A percentile compares a stretch with the other conserved stretches of the same genome.
phyloP scores from a whole-genome alignment of 2,329 filamentous ascomycete species.

The Lizonia empirigonia region DNA sequence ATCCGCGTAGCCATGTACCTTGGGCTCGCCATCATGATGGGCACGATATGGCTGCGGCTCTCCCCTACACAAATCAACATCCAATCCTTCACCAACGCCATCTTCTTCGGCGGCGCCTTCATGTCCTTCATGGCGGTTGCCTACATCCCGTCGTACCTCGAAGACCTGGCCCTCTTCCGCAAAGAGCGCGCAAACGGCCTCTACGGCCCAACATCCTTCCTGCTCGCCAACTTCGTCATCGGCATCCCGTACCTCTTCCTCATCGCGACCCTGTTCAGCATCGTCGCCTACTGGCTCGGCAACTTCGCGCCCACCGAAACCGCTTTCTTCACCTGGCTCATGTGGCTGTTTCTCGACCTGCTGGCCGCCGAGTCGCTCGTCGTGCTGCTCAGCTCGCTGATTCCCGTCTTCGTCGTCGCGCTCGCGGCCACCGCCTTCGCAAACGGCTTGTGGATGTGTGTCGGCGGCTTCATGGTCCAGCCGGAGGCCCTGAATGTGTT shows the following conservation, averaged over 20 bases:
- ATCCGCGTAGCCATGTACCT: slow-evolving; percentile 84
- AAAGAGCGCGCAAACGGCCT: slow-evolving; percentile 84
- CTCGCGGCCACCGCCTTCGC: slow-evolving; percentile 82
- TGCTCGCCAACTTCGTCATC: slow-evolving; percentile 80
- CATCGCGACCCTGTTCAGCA: slow-evolving; percentile 75
- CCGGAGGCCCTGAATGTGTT: slow-evolving; percentile 77
- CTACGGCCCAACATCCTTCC: slow-evolving; percentile 74
- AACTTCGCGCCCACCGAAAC: slow-evolving; percentile 70
- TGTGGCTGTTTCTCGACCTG: slow-evolving; percentile 86
- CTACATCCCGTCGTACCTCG: slow-evolving; percentile 82
- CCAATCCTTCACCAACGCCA: slow-evolving; percentile 80
- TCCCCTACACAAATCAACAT: slow-evolving; percentile 72
- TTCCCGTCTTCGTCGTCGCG: slow-evolving; percentile 79
- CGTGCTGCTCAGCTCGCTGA: slow-evolving; percentile 72
- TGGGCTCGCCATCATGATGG: slow-evolving; percentile 82
- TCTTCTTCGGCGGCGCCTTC: slow-evolving; percentile 62
- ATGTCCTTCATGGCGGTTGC: slow-evolving; percentile 67
- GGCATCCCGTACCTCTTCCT: slow-evolving; percentile 81
- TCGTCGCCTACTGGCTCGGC: slow-evolving; percentile 78
- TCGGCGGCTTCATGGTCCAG: slow-evolving; percentile 80
- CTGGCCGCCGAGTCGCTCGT: slow-evolving; percentile 82
- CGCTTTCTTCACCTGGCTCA: slow-evolving; percentile 77
- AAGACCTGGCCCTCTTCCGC: slow-evolving; percentile 73
- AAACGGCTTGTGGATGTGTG: slow-evolving; percentile 89
- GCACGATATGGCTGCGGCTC: slow-evolving; percentile 82